Conservation (phyloP, 1,139 yeast genomes). For the Yamadazyma aaseri region DNA sequence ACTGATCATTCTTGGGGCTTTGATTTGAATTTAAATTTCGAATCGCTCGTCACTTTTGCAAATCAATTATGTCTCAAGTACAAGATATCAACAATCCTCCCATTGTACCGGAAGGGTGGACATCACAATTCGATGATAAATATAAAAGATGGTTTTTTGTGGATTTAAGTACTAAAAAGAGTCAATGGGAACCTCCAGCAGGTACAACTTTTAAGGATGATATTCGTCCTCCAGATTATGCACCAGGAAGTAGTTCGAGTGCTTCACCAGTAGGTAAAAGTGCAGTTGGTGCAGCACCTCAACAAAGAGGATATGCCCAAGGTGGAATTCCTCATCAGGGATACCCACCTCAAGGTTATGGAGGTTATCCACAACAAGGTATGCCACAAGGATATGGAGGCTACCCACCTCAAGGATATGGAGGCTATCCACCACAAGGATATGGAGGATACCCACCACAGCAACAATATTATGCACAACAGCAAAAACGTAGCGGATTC, state of each 20-base stretch:
- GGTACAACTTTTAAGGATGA: conserved; percentile 49
- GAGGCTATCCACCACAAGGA: conserved; percentile 19
- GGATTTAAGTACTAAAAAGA: conserved; percentile 63
- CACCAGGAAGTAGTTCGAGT: conserved; percentile 17
- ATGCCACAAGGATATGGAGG: conserved; percentile 21
- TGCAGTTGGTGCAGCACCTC: not conserved
- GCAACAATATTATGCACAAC: conserved; percentile 16
- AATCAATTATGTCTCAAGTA: no score
- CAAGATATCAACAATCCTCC: conserved; percentile 10
- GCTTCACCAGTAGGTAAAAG: not conserved
- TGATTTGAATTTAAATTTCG: no score
- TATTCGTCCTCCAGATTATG: conserved; percentile 38
- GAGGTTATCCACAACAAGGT: conserved; percentile 10
- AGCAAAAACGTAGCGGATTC: conserved; percentile 38
- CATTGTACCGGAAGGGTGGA: conserved; percentile 75
- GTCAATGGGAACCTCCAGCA: conserved; percentile 88
- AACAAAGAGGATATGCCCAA: conserved; percentile 3
- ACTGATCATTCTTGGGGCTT: not conserved
- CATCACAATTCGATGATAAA: conserved; percentile 79
- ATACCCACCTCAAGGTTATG: conserved; percentile 12
- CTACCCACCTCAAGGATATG: conserved; percentile 13
- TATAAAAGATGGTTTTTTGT: conserved; percentile 82
- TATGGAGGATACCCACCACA: conserved; percentile 21
- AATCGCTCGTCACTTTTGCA: no score
- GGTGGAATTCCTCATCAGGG: conserved; percentile 8